Base-by-base conservation (phyloP, 2,329 filamentous ascomycete species). In the Aspergillus amoenus region DNA sequence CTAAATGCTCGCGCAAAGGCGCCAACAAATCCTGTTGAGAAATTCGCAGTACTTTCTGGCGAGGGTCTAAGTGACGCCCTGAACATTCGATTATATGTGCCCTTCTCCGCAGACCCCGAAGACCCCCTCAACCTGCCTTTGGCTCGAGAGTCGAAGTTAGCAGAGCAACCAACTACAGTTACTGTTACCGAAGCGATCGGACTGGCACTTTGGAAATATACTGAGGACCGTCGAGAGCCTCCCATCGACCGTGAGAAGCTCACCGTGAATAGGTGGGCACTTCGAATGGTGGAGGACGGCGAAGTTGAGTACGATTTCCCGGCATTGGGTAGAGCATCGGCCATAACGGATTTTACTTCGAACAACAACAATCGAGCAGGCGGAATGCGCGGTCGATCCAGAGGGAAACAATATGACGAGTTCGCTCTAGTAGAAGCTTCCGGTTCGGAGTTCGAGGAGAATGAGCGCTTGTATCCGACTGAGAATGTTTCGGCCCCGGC, bases 251-350 rank as follows among this genome's bases (percentile, higher is more conserved):
- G 72, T 2, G 76, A 78, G 24, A 83, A 85, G 61, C 71, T 81
- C 53, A 84, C 82, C 54, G 82, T 87, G 57, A 87, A 88, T 63
- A 77, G 79, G 57, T 88, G 85, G 85, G 82, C 84, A 24, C 71
- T 88, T 52, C 79, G 85, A n/a, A 87, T 88, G 81, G 84, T 87
- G 8, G 85, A 88, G 63, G 85, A 88, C 63, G 85, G 83, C 5
- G 85, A 88, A 65, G 82, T 88, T 3, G 85, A 88, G 58, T 85
- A 83, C 64, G 85, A 88, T 65, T 88, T 88, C 61, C 84, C 85
- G 5, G 79, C 85, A 1, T 71, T 88, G 32, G 79, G 77, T 9
- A 78, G 84, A 34, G 82, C 80, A 21, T 79, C 82, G 61, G 81
- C 83, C 1, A 79, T 88, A 53, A 79, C 80, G 3, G 85, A 88